Conservation (phyloP, 2,329 filamentous ascomycete species). For the Xylariales sp. region DNA sequence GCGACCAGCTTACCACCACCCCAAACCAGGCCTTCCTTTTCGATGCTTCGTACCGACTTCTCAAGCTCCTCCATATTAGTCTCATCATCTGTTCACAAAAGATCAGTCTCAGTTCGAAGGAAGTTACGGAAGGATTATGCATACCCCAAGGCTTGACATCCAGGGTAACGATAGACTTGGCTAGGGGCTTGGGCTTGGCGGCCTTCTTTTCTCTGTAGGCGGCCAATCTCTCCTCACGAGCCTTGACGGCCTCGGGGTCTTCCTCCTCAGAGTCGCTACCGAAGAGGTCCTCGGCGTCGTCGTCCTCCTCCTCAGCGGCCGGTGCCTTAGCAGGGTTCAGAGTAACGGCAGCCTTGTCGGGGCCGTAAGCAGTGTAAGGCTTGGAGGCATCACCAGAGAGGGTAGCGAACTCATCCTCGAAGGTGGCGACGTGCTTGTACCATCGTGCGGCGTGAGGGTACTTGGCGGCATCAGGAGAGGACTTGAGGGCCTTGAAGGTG, state of each 20-base stretch:
- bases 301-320: slow-evolving; percentile 60
- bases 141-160: slow-evolving; percentile 99
- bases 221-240: slow-evolving; percentile 84
- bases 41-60: slow-evolving; percentile 72
- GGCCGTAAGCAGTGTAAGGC: slow-evolving; percentile 85
- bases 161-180: slow-evolving; percentile 93
- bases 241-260: slow-evolving; percentile 75
- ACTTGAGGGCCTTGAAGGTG: slow-evolving; percentile 83
- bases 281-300: slow-evolving; percentile 90
- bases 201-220: slow-evolving; percentile 98
- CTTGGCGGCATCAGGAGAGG: slow-evolving; percentile 73
- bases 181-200: slow-evolving; percentile 81
- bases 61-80: slow-evolving; percentile 85
- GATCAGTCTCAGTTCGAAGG: neutral
- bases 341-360: slow-evolving; percentile 71
- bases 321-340: slow-evolving; percentile 84
- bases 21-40: slow-evolving; percentile 95
- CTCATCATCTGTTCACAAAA: slow-evolving; percentile 66
- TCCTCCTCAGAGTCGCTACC: slow-evolving; percentile 92
- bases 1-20: slow-evolving; percentile 84
- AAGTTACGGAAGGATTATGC: slow-evolving; percentile 27
- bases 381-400: slow-evolving; percentile 89
- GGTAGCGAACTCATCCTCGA: slow-evolving; percentile 85
- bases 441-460: slow-evolving; percentile 93
- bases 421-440: slow-evolving; percentile 98